Base-by-base conservation (phyloP, 768 basidiomycete genomes). In the Tricholoma sp. region DNA sequence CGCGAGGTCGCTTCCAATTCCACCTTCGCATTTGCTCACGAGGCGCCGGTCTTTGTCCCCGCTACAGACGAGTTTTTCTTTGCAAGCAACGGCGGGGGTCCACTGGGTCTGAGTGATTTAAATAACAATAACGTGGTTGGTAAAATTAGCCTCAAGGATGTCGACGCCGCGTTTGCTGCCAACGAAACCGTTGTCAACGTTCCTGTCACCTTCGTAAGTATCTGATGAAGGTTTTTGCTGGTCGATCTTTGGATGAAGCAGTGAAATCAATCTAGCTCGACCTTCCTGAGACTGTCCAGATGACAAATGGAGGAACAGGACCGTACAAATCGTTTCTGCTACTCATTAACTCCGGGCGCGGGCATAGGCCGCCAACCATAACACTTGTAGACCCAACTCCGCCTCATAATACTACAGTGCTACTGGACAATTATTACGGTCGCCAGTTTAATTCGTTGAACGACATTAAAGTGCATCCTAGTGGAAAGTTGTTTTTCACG, bases 371-470 rank as follows among this genome's bases (percentile, higher is more conserved):
- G 7, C 82, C 88, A 18, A 82, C 81, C 3, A 64, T 91, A 22
- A 83, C 78, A 0, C 77, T 86, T 22, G 83, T 90, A 50, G 83
- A 89, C 65, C 86, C 88, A 0, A 66, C 63, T 3, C 66, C 80
- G 7, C 89, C 89, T 0, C 76, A 84, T 70, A 87, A 90, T 55
- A 72, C 79, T 3, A 90, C 86, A 0, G 79, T 88, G 29, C 68
- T 92, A 14, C 69, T 92, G 58, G 87, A 91, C 70, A 92, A 91
- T 71, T 89, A 79, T 70, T 88, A 82, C 63, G 89, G 89, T 1
- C 75, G 88, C 2, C 89, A 90, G 61, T 93, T 91, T 72, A 91
- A 88, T 70, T 89, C 89, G 1, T 67, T 92, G 51, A 89, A 91
- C 67, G 90, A 94, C 61, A 76, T 87, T 57, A 90, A 88, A 63